Evolutionary conservation across 2,329 filamentous ascomycete species (phyloP).

Genomic region (Fusarium equiseti): DNA sequence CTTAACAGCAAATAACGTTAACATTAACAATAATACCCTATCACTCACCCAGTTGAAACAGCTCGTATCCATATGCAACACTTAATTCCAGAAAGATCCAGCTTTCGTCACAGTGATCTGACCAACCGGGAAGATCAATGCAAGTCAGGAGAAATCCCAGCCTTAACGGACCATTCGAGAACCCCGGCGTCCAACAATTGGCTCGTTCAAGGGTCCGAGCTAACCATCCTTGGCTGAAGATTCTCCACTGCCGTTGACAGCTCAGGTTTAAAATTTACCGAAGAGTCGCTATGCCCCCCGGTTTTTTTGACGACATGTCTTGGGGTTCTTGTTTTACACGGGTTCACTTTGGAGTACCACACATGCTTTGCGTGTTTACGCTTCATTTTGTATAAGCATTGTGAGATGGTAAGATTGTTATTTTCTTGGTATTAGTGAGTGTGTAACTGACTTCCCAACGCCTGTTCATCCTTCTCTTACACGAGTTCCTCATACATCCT

Average conservation of each 20-base stretch:
- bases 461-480: background rate
- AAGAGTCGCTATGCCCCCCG: conserved; percentile 31
- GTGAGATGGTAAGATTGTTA: background rate
- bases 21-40: background rate
- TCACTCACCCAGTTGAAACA: too few relatives aligned
- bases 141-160: background rate
- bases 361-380: too few relatives aligned
- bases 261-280: conserved; percentile 29
- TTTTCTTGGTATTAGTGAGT: background rate
- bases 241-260: conserved; percentile 6
- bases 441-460: background rate
- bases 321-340: background rate
- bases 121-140: background rate
- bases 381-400: too few relatives aligned
- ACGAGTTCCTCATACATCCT: background rate
- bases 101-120: background rate
- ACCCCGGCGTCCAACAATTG: background rate
- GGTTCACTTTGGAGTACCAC: too few relatives aligned
- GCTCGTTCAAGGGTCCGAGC: background rate
- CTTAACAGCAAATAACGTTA: background rate
- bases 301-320: conserved; percentile 32
- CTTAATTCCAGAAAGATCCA: background rate
- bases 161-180: background rate
- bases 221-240: background rate
- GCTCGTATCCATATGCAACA: background rate